These are phyloP conservation scores for Eucalyptus microcorys DNA, from an alignment of 345 rosid genomes.

Conservation along the genomic window DNA sequence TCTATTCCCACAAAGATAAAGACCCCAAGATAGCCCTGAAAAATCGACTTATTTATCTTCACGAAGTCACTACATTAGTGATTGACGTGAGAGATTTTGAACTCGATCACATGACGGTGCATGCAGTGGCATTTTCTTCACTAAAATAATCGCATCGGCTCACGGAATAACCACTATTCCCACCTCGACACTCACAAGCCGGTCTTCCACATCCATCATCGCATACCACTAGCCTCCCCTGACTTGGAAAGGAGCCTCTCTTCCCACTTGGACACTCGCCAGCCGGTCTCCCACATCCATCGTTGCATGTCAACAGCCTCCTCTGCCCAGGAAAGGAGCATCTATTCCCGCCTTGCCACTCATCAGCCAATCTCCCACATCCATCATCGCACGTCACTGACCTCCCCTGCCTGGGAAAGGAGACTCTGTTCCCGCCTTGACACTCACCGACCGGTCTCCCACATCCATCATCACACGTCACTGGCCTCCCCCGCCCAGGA, in stretches of 20 bases:
- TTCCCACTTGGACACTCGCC: not conserved
- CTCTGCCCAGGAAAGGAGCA: not conserved
- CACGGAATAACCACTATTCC: not conserved
- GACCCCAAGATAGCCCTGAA: not conserved
- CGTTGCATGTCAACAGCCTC: not conserved
- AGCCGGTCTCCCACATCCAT: not conserved
- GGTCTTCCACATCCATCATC: not conserved
- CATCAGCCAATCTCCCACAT: not conserved
- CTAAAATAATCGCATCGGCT: constrained; percentile 24
- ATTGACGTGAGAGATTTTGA: not conserved
- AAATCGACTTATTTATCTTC: not conserved
- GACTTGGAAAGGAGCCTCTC: not conserved
- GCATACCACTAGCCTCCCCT: not conserved
- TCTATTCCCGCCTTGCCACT: not conserved
- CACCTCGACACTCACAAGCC: constrained; percentile 47
- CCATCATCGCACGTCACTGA: not conserved
- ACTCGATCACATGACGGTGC: constrained; percentile 37
- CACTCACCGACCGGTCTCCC: constrained; percentile 47
- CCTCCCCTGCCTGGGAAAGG: not conserved
- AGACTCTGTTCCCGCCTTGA: constrained; percentile 8
- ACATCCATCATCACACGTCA: not conserved
- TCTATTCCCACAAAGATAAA: not conserved
- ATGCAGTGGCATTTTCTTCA: constrained; percentile 40
- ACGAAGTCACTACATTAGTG: not conserved
- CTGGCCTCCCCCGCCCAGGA: not conserved